Evolutionary conservation across 805 yeast genomes (phyloP).

Genomic region (Saccharomycopsis oosterbeekiorum): DNA sequence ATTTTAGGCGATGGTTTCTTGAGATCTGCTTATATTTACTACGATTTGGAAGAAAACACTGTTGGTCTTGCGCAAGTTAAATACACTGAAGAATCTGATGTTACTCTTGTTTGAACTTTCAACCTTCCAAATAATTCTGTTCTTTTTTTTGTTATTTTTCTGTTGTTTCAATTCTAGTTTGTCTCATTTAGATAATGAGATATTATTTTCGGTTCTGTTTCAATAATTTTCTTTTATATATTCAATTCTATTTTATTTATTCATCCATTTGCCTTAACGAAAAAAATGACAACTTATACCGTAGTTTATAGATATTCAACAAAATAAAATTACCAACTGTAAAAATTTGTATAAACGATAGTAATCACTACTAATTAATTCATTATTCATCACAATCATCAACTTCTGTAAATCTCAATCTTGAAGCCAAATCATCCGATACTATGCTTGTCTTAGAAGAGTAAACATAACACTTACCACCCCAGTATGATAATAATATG

Average conservation of each 20-base stretch:
- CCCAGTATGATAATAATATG: conserved; percentile 51
- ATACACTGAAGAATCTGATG: neutral
- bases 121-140: no score
- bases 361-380: no score
- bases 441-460: conserved; percentile 27
- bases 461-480: conserved; percentile 45
- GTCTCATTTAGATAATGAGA: neutral
- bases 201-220: no score
- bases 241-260: neutral
- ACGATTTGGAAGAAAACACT: conserved; percentile 47
- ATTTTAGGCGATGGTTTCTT: conserved; percentile 50
- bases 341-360: no score
- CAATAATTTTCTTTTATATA: neutral
- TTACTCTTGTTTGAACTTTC: neutral
- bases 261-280: neutral
- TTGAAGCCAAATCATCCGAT: conserved; percentile 24
- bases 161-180: neutral
- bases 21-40: conserved; percentile 52
- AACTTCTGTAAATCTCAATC: conserved; percentile 17
- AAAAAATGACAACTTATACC: no score
- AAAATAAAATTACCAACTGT: no score
- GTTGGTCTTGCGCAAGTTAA: conserved; percentile 46
- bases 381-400: conserved; percentile 6
- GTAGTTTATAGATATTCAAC: no score
- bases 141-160: no score